These are phyloP conservation scores for Glycine tomentella DNA, from an alignment of 306 rosid genomes.

Conservation along the genomic window DNA sequence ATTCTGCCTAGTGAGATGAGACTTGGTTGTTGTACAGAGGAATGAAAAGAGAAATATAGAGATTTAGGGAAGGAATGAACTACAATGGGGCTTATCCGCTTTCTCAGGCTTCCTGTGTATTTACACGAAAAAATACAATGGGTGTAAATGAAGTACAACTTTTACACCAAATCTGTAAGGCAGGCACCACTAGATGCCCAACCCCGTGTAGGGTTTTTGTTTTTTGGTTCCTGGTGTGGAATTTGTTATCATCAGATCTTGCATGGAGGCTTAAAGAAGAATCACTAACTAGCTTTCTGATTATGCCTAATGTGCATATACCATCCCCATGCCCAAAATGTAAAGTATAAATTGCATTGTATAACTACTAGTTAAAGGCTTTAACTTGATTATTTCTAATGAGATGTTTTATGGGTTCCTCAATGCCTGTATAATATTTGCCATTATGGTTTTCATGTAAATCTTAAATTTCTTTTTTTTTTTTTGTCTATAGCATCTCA, in stretches of 20 bases:
- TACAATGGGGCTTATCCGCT: conserved; percentile 18
- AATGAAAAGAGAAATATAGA: background rate
- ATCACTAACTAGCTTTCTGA: background rate
- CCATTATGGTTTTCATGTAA: background rate
- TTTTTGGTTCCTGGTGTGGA: too few relatives aligned
- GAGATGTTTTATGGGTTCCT: conserved; percentile 25
- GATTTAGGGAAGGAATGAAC: background rate
- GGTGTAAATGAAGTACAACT: background rate
- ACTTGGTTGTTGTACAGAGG: background rate
- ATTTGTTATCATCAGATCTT: too few relatives aligned
- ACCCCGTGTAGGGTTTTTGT: too few relatives aligned
- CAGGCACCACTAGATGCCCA: too few relatives aligned
- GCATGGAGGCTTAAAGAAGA: too few relatives aligned
- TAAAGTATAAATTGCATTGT: conserved; percentile 10
- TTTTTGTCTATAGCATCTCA: conserved; percentile 19
- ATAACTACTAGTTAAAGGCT: background rate
- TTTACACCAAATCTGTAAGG: background rate
- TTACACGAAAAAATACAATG: too few relatives aligned
- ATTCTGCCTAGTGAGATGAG: background rate
- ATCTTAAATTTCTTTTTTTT: too few relatives aligned
- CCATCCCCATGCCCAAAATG: background rate
- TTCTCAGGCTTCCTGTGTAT: background rate
- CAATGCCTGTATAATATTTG: conserved; percentile 13
- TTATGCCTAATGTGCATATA: background rate
- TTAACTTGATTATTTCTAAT: conserved; percentile 9